Evolutionary conservation across 2,329 filamentous ascomycete species (phyloP), one percentile per base, ranked within the genome.

Genomic region (Onygenales sp.): DNA sequence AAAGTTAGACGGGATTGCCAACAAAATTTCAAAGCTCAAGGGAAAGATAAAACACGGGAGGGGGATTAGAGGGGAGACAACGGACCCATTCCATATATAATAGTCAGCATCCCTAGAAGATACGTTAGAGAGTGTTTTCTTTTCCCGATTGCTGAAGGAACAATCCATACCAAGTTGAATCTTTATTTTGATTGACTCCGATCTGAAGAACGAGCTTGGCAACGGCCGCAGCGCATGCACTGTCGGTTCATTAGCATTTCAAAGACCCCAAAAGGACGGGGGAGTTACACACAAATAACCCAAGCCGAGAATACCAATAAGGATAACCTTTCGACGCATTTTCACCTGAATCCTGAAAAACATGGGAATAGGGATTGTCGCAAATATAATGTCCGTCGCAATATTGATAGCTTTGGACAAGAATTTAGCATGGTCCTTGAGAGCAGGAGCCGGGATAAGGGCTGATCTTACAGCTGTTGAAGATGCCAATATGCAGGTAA

Each of bases 321-420:
- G 14, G 10, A 42, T 36, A 6, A 32, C 8, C 36, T 52, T 44
- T 21, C 40, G 39, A 6, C 49, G n/a, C 14, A 33, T 14, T 17
- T 31, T 52, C 37, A 44, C 33, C 37, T 52, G 49, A 14, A 44
- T 27, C 3, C 44, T 39, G 13, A 27, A 21, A 13, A 52, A 42
- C 39, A 52, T 42, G 11, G 49, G 49, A 43, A 52, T 51, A 5
- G 49, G 49, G 36, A 52, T 52, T 13, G 48, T 52, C 34, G 49
- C 36, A 14, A 39, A 45, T n/a, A 52, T 44, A 6, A 52, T 11
- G 44, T 52, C 49, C 6, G 49, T 52, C 14, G 27, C 33, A 21
- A 44, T 52, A 52, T 52, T 52, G 11, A 44, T 17, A 14, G 36
- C 49, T 52, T 44, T 44, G 10, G 9, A 14, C n/a, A 9, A 17